phyloP scores from a whole-genome alignment of 495 filamentous ascomycete genomes.

The Trichoderma parareesei region DNA sequence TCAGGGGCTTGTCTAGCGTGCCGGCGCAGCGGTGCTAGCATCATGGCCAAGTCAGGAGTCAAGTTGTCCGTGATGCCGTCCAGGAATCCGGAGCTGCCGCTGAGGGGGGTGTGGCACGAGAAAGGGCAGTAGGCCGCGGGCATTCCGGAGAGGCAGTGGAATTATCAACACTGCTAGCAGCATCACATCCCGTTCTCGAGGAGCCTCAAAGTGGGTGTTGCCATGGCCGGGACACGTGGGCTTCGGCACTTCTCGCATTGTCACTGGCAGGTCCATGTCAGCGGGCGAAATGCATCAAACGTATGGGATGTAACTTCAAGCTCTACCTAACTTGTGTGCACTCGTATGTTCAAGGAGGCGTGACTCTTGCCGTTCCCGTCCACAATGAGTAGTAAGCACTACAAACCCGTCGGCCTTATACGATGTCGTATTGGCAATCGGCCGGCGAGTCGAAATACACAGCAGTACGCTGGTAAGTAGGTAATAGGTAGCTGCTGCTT shows the following conservation, averaged over 20 bases:
- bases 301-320: not conserved
- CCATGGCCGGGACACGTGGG: not conserved
- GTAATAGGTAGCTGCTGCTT: not conserved
- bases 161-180: not conserved
- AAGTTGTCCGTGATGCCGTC: not conserved
- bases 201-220: not conserved
- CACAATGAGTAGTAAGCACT: not conserved
- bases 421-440: too few species aligned
- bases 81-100: not conserved
- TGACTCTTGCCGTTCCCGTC: not conserved
- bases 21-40: conserved; percentile 6
- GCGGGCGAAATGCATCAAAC: not conserved
- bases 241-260: not conserved
- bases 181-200: not conserved
- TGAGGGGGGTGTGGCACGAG: not conserved
- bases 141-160: not conserved
- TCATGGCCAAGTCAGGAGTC: not conserved
- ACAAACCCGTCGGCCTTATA: not conserved
- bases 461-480: too few species aligned
- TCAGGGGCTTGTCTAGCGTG: conserved; percentile 1
- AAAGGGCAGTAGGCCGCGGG: not conserved
- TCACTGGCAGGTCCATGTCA: not conserved
- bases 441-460: too few species aligned
- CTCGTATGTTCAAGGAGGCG: not conserved
- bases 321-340: not conserved